Percentiles rank a stretch among this genome's conserved stretches.
Conservation (phyloP, 306 rosid genomes). For the Fagus crenata region DNA sequence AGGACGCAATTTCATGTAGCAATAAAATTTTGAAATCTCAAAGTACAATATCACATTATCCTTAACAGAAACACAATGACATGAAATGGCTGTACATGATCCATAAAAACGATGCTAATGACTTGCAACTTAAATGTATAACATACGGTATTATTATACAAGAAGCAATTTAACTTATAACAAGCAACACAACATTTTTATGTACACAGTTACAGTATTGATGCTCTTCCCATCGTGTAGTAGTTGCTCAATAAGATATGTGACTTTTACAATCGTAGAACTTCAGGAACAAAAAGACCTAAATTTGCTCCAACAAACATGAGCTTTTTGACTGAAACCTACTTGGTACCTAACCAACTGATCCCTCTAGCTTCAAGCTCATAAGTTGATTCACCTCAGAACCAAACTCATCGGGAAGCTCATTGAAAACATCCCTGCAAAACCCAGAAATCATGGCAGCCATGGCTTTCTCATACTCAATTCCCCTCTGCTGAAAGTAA, state of each 20-base stretch:
- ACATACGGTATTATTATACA: neutral
- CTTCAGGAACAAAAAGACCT: conserved; percentile 11
- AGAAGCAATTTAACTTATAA: neutral
- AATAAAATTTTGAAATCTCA: too few species aligned
- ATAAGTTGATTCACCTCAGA: conserved; percentile 91
- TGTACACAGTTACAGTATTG: conserved; percentile 16
- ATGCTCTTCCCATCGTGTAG: neutral
- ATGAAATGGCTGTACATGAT: neutral
- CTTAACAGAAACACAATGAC: too few species aligned
- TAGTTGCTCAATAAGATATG: neutral
- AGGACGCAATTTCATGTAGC: too few species aligned
- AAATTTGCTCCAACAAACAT: conserved; percentile 4
- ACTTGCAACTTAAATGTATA: neutral
- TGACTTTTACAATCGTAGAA: conserved; percentile 10
- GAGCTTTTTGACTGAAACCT: neutral
- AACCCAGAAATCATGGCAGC: conserved; percentile 97
- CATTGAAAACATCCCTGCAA: conserved; percentile 86
- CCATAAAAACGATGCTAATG: neutral
- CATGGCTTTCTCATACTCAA: conserved; percentile 87
- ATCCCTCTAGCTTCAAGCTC: conserved; percentile 93
- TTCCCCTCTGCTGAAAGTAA: conserved; percentile 92
- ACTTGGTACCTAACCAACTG: conserved; percentile 57
- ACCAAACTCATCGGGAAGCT: conserved; percentile 94
- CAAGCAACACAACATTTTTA: conserved; percentile 3
- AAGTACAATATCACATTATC: too few species aligned